phyloP scores from a whole-genome alignment of 1,139 yeast species.

The Zygosaccharomyces pseudobailii region DNA sequence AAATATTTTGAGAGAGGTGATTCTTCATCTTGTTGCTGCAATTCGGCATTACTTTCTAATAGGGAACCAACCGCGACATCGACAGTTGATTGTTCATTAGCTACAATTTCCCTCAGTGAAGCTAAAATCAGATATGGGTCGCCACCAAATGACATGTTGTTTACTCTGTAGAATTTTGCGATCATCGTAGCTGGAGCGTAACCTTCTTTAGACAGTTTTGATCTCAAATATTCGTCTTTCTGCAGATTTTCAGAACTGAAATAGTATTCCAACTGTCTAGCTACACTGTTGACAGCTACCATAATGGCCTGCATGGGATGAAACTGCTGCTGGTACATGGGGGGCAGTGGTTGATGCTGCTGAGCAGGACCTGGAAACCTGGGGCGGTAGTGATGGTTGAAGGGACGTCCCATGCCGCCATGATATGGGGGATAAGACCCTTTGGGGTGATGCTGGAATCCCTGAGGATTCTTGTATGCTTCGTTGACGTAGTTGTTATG shows the following conservation, averaged over 20 bases:
- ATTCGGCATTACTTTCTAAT: conserved; percentile 4
- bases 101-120: conserved; percentile 33
- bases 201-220: conserved; percentile 31
- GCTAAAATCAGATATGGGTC: conserved; percentile 32
- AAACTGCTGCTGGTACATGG: conserved; percentile 11
- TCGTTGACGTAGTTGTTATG: conserved; percentile 26
- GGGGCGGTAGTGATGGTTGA: conserved; percentile 11
- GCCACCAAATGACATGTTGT: conserved; percentile 34
- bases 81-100: conserved; percentile 29
- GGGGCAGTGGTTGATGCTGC: conserved; percentile 7
- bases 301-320: conserved; percentile 25
- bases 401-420: conserved; percentile 19
- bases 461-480: conserved; percentile 22
- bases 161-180: conserved; percentile 32
- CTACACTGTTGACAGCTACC: conserved; percentile 36
- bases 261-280: conserved; percentile 77
- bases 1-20: conserved; percentile 23
- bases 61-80: conserved; percentile 26
- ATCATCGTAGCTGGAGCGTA: conserved; percentile 31
- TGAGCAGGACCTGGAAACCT: conserved; percentile 7
- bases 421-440: conserved; percentile 20
- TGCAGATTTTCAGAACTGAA: conserved; percentile 76
- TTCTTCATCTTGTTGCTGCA: conserved; percentile 11
- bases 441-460: conserved; percentile 14
- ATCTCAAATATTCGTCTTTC: conserved; percentile 30